Evolutionary conservation across 2,329 filamentous ascomycete genomes (phyloP).

Genomic region (Dothistroma septosporum): DNA sequence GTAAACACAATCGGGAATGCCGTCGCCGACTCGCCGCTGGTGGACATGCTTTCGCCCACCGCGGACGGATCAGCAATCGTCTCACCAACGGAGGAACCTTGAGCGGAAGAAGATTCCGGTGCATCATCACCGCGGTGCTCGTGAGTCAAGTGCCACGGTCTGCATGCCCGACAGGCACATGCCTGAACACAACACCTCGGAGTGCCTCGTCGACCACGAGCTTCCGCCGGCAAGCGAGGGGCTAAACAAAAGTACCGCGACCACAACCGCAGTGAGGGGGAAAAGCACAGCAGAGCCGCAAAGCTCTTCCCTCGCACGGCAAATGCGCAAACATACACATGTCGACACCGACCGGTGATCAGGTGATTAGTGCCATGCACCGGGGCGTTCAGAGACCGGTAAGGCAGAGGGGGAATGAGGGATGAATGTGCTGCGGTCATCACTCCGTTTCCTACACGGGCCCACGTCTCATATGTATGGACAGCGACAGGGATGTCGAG

Average conservation of each 20-base stretch:
- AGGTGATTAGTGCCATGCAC: neutral
- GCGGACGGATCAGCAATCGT: neutral
- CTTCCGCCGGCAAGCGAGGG: slow-evolving; percentile 4
- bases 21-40: neutral
- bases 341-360: neutral
- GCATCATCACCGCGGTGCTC: neutral
- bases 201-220: slow-evolving; percentile 3
- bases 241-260: neutral
- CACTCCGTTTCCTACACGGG: neutral
- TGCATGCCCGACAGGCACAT: neutral
- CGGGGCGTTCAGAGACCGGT: slow-evolving; percentile 7
- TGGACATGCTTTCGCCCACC: neutral
- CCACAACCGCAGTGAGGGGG: neutral
- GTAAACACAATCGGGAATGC: neutral
- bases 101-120: neutral
- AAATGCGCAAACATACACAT: neutral
- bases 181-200: neutral
- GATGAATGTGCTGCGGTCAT: neutral
- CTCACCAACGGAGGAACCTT: neutral
- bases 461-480: neutral
- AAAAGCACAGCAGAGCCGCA: slow-evolving; percentile 4
- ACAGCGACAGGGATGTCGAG: slow-evolving; percentile 1
- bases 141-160: neutral
- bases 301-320: neutral
- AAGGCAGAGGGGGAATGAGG: neutral